Evolutionary conservation across 352 stramenopile species (phyloP).

Genomic region (Globisporangium acanthophoron): DNA sequence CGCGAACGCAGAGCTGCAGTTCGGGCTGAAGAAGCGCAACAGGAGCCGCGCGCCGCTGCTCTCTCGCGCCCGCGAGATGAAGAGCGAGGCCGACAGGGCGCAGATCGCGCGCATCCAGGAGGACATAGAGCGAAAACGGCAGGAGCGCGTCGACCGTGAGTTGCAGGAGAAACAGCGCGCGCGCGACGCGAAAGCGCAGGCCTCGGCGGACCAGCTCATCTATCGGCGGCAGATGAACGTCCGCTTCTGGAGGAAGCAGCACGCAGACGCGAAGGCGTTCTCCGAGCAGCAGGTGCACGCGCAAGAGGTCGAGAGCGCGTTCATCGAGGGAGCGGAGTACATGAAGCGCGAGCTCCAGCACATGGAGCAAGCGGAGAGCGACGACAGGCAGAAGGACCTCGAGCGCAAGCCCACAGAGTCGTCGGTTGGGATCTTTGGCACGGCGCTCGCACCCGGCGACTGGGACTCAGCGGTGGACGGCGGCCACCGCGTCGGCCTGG

Average conservation of each 20-base stretch:
- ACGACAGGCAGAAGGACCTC: constrained; percentile 6
- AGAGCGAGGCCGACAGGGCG: constrained; percentile 37
- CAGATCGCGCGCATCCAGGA: constrained; percentile 22
- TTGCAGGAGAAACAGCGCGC: constrained; percentile 30
- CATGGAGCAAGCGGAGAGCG: constrained; percentile 24
- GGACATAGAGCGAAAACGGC: constrained; percentile 45
- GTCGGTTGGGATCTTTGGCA: constrained; percentile 53
- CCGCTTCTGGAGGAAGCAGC: constrained; percentile 70
- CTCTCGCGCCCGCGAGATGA: constrained; percentile 40
- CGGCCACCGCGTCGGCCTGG: constrained; percentile 35
- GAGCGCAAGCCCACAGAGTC: constrained; percentile 17
- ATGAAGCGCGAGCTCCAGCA: constrained; percentile 36
- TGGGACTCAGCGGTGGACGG: constrained; percentile 48
- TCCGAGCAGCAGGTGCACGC: constrained; percentile 37
- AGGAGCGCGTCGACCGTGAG: constrained; percentile 27
- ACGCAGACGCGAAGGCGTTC: constrained; percentile 38
- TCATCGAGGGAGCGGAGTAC: constrained; percentile 20
- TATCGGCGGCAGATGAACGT: constrained; percentile 49
- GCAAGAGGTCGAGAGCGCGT: constrained; percentile 10
- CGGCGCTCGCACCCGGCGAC: constrained; percentile 35
- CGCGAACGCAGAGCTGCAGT: constrained; percentile 34
- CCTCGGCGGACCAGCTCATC: constrained; percentile 18
- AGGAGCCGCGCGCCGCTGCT: constrained; percentile 47
- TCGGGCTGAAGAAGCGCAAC: constrained; percentile 57
- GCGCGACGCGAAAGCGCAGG: constrained; percentile 13